Conservation (phyloP, 768 basidiomycete species). For the Mycena belliarum region DNA sequence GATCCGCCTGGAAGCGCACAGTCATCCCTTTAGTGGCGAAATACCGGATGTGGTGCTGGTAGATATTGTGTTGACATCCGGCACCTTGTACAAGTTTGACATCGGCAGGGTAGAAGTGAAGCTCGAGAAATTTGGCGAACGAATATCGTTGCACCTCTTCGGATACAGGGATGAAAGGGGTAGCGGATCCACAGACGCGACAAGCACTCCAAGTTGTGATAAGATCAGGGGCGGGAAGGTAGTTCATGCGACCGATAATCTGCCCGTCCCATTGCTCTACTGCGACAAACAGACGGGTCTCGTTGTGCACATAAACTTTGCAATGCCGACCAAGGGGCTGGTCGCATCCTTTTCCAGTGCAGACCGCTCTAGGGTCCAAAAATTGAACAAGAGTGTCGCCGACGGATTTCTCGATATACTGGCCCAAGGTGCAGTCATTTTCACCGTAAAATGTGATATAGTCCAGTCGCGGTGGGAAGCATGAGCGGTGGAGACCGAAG, state of each 20-base stretch:
- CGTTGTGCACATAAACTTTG: conserved; percentile 89
- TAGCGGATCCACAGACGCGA: conserved; percentile 72
- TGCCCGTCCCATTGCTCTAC: conserved; percentile 89
- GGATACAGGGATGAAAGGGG: conserved; percentile 86
- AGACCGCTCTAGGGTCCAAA: conserved; percentile 74
- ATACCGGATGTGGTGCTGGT: conserved; percentile 89
- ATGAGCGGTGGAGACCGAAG: conserved; percentile 67
- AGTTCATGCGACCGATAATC: conserved; percentile 57
- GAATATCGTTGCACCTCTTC: conserved; percentile 94
- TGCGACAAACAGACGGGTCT: conserved; percentile 77
- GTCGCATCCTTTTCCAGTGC: conserved; percentile 82
- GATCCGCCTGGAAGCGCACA: conserved; percentile 85
- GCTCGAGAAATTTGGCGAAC: conserved; percentile 93
- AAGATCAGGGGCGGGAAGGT: conserved; percentile 63
- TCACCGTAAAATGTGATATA: conserved; percentile 90
- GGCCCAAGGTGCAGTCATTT: conserved; percentile 89
- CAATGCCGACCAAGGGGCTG: conserved; percentile 82
- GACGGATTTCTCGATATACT: conserved; percentile 85
- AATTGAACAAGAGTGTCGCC: conserved; percentile 67
- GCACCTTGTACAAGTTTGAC: conserved; percentile 85
- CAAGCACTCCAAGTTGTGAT: conserved; percentile 94
- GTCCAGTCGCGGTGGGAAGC: conserved; percentile 71
- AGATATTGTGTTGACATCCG: conserved; percentile 92
- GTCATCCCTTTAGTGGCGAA: conserved; percentile 85
- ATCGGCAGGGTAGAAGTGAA: conserved; percentile 92